A percentile compares a stretch with the other conserved stretches of the same genome.
Evolutionary conservation across 257 asterid species (phyloP).

Genomic region (Salvia miltiorrhiza): DNA sequence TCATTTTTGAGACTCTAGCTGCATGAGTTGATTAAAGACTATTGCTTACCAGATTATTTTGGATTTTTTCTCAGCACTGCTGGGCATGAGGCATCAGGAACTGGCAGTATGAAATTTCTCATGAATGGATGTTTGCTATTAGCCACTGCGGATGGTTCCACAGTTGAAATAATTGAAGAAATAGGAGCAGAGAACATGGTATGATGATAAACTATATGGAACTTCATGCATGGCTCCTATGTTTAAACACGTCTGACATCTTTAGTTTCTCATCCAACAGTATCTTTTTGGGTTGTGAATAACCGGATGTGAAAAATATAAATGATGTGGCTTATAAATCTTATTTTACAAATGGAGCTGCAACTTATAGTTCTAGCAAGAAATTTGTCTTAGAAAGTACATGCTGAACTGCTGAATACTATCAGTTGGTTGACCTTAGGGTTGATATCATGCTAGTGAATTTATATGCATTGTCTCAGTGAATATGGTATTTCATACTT

Average conservation of each 20-base stretch:
- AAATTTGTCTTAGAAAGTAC: neutral
- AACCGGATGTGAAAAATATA: neutral
- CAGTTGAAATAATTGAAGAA: constrained; percentile 46
- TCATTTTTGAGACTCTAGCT: neutral
- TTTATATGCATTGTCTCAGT: too few species aligned
- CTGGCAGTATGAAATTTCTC: constrained; percentile 54
- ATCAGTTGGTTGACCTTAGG: too few species aligned
- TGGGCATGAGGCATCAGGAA: constrained; percentile 62
- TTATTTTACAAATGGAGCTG: neutral
- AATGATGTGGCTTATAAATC: neutral
- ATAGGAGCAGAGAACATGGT: constrained; percentile 55
- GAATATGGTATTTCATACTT: too few species aligned
- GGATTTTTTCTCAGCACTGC: constrained; percentile 36
- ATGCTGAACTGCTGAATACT: neutral
- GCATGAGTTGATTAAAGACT: neutral
- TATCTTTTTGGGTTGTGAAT: neutral
- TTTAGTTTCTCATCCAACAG: neutral
- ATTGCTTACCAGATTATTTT: neutral
- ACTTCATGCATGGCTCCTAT: neutral
- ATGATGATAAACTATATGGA: neutral
- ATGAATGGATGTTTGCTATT: constrained; percentile 52
- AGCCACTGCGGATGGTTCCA: constrained; percentile 54
- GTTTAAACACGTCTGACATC: neutral
- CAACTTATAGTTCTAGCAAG: neutral
- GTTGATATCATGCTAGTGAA: too few species aligned